These are phyloP conservation scores for Phoma sp. DNA, from an alignment of 2,329 filamentous ascomycete genomes.

Conservation along the genomic window DNA sequence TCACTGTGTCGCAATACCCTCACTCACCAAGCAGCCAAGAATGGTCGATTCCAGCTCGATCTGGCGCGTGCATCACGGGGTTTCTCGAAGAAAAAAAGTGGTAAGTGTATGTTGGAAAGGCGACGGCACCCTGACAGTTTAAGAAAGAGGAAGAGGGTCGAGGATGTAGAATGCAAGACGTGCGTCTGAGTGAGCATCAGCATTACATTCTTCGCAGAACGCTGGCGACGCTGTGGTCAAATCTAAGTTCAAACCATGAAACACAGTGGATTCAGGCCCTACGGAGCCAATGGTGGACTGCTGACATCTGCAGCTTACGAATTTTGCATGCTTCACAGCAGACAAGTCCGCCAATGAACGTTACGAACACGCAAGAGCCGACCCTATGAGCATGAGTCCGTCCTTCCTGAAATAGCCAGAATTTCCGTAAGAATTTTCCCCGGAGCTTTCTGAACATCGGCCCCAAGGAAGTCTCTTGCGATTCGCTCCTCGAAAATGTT, in stretches of 20 bases:
- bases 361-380: background rate
- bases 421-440: conserved; percentile 48
- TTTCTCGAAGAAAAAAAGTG: background rate
- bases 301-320: conserved; percentile 18
- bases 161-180: background rate
- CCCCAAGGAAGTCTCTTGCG: conserved; percentile 51
- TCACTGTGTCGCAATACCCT: background rate
- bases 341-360: conserved; percentile 10
- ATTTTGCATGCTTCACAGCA: conserved; percentile 2
- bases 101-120: background rate
- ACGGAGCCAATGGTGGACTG: conserved; percentile 4
- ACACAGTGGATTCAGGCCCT: conserved; percentile 1
- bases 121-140: background rate
- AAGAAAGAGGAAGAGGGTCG: background rate
- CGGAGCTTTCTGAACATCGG: conserved; percentile 45
- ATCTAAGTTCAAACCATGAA: conserved; percentile 6
- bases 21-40: no score
- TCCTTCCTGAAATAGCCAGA: conserved; percentile 29
- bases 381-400: conserved; percentile 13
- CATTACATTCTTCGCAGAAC: conserved; percentile 2
- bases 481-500: conserved; percentile 46
- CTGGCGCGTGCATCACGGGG: background rate
- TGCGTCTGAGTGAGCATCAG: conserved; percentile 9
- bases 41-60: no score
- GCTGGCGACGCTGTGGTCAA: background rate